Evolutionary conservation across 345 rosid genomes (phyloP), one percentile per base, ranked within the genome.

Genomic region (Camelina hispida): DNA sequence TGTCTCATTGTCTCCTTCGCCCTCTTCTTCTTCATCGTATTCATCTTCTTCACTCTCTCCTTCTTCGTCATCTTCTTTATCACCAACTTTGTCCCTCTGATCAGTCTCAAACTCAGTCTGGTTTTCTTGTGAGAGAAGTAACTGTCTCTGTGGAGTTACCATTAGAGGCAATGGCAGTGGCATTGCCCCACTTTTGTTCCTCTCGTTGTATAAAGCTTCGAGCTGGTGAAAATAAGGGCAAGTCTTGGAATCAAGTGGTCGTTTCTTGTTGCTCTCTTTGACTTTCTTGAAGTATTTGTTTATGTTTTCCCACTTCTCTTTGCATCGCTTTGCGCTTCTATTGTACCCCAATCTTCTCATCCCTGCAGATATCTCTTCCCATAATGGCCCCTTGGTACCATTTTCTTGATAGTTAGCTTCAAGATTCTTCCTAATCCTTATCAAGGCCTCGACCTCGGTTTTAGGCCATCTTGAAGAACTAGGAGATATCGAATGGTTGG

Each of bases 221-320:
- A 91, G 88, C 79, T 85, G 93, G 54, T 87, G 80, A 71, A 91
- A 93, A 77, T 93, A 93, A 4, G 93, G 96, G 56, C 98, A 93
- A 5, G 97, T 93, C 81, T 89, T 91, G 4, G 98, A 84, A 80
- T 88, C 92, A 72, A 77, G 84, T 0, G 89, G 86, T 68, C 97
- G 76, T 75, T 76, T 89, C 85, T 85, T 89, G 74, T 73, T 89
- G 82, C 91, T 84, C 40, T 93, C 96, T 75, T 87, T 91, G 10
- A 87, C 93, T 79, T 87, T 93, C 89, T 85, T 91, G 86, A 91
- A 93, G 81, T 91, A 93, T 84, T 93, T 93, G 86, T 93, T 93
- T 69, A 91, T 91, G 73, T 93, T 93, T 82, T 89, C 98, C 97
- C 97, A 91, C 82, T 93, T 91, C 88, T 93, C 97, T 80, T 93